These are phyloP conservation scores for Medicago truncatula DNA, from an alignment of 306 rosid genomes.

Conservation along the genomic window MtrunA17r5.0-ANR NC_053045.1:42096501-42097000, in stretches of 20 bases:
- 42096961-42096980: conserved; percentile 84
- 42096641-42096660: conserved; percentile 49
- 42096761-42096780: conserved; percentile 53
- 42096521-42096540: conserved; percentile 59
- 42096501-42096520: conserved; percentile 67
- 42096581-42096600: conserved; percentile 66
- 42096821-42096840: neutral
- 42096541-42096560: conserved; percentile 75
- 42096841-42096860: conserved; percentile 49
- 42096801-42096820: too few species aligned
- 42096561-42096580: conserved; percentile 60
- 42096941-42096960: conserved; percentile 48
- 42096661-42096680: conserved; percentile 60
- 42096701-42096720: conserved; percentile 62
- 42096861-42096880: conserved; percentile 55
- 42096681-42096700: conserved; percentile 53
- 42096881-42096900: conserved; percentile 59
- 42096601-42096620: conserved; percentile 68
- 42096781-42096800: conserved; percentile 21
- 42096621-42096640: conserved; percentile 70
- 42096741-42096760: conserved; percentile 50
- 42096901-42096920: conserved; percentile 42
- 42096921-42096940: conserved; percentile 43
- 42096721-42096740: conserved; percentile 58
- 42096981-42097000: conserved; percentile 79